Evolutionary conservation across 805 yeast species (phyloP).

Genomic region (Millerozyma miso): DNA sequence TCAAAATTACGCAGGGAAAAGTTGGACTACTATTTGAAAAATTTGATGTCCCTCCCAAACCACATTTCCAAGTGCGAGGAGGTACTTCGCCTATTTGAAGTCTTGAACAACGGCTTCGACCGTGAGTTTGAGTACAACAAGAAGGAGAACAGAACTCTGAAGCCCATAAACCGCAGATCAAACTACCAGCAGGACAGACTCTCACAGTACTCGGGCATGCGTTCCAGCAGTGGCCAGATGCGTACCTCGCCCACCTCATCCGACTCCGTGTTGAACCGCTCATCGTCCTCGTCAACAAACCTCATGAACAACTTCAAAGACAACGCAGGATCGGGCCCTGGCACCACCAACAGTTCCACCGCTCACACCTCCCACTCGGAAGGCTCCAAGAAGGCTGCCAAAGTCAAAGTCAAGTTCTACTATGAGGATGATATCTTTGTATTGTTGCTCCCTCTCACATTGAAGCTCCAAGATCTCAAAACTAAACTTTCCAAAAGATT

Average conservation of each 20-base stretch:
- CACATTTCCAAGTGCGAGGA: slow-evolving; percentile 68
- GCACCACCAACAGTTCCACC: background rate
- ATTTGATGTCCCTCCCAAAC: slow-evolving; percentile 66
- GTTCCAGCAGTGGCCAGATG: slow-evolving; percentile 9
- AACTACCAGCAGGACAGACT: slow-evolving; percentile 48
- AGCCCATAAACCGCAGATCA: slow-evolving; percentile 36
- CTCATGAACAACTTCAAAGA: slow-evolving; percentile 7
- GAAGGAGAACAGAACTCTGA: slow-evolving; percentile 21
- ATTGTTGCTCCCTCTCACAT: slow-evolving; percentile 47
- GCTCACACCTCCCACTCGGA: background rate
- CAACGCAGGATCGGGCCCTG: background rate
- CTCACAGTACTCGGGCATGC: slow-evolving; percentile 46
- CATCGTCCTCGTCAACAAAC: slow-evolving; percentile 20
- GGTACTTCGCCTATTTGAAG: slow-evolving; percentile 67
- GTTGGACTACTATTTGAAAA: slow-evolving; percentile 48
- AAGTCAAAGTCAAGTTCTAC: slow-evolving; percentile 67
- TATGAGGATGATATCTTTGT: slow-evolving; percentile 82
- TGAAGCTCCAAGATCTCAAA: slow-evolving; percentile 46
- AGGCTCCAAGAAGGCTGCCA: slow-evolving; percentile 20
- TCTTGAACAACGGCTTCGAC: slow-evolving; percentile 59
- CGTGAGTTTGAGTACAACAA: slow-evolving; percentile 32
- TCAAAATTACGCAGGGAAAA: slow-evolving; percentile 53
- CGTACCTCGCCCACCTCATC: slow-evolving; percentile 20
- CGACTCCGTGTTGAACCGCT: slow-evolving; percentile 9
- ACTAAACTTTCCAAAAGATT: slow-evolving; percentile 48